phyloP scores from a whole-genome alignment of 768 basidiomycete genomes.

The Leccinum longicurvipes region DNA sequence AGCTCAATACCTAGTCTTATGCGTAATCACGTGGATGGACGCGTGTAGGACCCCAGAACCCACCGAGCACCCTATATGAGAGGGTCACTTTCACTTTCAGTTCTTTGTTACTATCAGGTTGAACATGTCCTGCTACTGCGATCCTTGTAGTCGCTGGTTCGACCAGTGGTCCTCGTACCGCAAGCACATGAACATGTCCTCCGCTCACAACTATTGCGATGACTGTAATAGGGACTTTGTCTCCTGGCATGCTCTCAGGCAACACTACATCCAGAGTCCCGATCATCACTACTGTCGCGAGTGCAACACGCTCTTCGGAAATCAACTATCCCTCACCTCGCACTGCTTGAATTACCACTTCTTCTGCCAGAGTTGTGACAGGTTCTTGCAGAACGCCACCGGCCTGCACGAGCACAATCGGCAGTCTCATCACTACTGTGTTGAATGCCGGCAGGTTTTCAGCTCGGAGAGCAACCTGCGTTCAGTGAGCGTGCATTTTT shows the following conservation, averaged over 20 bases:
- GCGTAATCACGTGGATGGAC: conserved; percentile 26
- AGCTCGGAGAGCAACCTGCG: conserved; percentile 17
- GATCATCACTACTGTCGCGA: conserved; percentile 50
- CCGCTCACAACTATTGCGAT: conserved; percentile 43
- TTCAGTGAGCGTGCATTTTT: not conserved
- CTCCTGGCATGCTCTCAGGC: conserved; percentile 34
- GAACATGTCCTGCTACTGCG: conserved; percentile 24
- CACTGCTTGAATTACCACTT: conserved; percentile 43
- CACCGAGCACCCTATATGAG: not conserved
- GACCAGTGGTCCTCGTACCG: conserved; percentile 20
- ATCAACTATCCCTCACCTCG: conserved; percentile 28
- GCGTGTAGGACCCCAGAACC: conserved; percentile 30
- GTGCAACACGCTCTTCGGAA: conserved; percentile 46
- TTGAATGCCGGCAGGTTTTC: conserved; percentile 43
- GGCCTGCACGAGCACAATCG: conserved; percentile 49
- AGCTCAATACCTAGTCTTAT: conserved; percentile 33
- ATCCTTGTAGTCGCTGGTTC: conserved; percentile 41
- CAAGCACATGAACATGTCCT: conserved; percentile 37
- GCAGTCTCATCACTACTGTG: conserved; percentile 45
- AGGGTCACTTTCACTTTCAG: too few relatives aligned
- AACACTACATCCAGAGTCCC: conserved; percentile 53
- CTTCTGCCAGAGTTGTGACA: conserved; percentile 42
- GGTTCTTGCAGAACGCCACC: conserved; percentile 37
- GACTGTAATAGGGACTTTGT: conserved; percentile 47
- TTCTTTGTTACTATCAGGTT: not conserved